phyloP scores from a whole-genome alignment of 768 basidiomycete genomes.

The Leccinum variicolor region DNA sequence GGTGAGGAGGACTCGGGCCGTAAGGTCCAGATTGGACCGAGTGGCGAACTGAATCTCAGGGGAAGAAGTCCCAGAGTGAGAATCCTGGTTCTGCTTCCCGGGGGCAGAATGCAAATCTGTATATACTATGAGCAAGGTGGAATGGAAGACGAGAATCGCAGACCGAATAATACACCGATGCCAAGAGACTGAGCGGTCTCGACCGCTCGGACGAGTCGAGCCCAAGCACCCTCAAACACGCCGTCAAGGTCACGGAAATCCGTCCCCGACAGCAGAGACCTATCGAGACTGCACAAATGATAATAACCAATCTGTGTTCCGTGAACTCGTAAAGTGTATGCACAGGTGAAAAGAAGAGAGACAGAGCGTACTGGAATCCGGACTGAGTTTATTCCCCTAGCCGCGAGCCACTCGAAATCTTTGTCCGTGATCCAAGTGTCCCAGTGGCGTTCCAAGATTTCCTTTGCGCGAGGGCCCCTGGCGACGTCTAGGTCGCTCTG shows the following conservation, averaged over 20 bases:
- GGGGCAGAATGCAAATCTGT: slow-evolving; percentile 74
- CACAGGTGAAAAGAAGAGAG: slow-evolving; percentile 23
- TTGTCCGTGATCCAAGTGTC: slow-evolving; percentile 50
- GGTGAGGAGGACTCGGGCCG: slow-evolving; percentile 45
- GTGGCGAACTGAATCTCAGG: slow-evolving; percentile 47
- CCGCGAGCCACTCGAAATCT: slow-evolving; percentile 55
- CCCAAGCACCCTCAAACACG: slow-evolving; percentile 67
- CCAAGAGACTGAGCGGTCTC: slow-evolving; percentile 51
- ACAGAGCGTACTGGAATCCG: slow-evolving; percentile 57
- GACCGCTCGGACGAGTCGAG: slow-evolving; percentile 56
- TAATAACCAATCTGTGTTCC: slow-evolving; percentile 64
- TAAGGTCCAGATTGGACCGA: slow-evolving; percentile 42
- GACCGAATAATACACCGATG: slow-evolving; percentile 75
- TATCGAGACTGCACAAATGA: slow-evolving; percentile 59
- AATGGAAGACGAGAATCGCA: slow-evolving; percentile 8
- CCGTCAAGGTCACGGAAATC: slow-evolving; percentile 53
- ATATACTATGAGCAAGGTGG: slow-evolving; percentile 16
- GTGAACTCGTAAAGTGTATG: neutral
- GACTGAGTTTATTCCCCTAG: slow-evolving; percentile 56
- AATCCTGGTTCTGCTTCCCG: slow-evolving; percentile 69
- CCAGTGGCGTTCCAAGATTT: slow-evolving; percentile 45
- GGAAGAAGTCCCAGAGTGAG: slow-evolving; percentile 62
- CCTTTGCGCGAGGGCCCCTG: slow-evolving; percentile 43
- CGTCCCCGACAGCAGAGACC: slow-evolving; percentile 57
- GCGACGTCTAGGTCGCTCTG: slow-evolving; percentile 74